phyloP scores from a whole-genome alignment of 352 stramenopile genomes.

The Globisporangium viniferum region DNA sequence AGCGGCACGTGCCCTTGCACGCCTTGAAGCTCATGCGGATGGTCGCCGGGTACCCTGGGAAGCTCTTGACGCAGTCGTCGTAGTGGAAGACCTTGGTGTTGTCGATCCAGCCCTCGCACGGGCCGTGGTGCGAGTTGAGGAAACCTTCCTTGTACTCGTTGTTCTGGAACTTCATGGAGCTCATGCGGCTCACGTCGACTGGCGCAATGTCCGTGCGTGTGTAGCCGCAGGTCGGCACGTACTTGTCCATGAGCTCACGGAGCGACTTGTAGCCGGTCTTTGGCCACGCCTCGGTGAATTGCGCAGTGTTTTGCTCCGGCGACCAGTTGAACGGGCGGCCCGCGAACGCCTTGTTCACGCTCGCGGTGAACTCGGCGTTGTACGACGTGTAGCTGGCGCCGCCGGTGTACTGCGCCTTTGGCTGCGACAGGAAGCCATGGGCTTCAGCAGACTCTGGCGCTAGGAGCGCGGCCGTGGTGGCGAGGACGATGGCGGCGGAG shows the following conservation, averaged over 20 bases:
- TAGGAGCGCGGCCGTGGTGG: not conserved
- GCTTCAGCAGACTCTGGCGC: not conserved
- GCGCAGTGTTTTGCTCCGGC: slow-evolving; percentile 16
- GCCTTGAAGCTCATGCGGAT: slow-evolving; percentile 47
- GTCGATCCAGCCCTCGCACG: slow-evolving; percentile 55
- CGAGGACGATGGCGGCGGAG: not conserved
- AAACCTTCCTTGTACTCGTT: slow-evolving; percentile 19
- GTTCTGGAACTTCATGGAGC: slow-evolving; percentile 12
- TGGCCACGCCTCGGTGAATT: slow-evolving; percentile 12
- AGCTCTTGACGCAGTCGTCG: slow-evolving; percentile 42
- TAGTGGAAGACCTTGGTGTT: slow-evolving; percentile 40
- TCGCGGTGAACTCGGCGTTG: slow-evolving; percentile 24
- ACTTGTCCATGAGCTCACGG: slow-evolving; percentile 25
- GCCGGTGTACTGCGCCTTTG: slow-evolving; percentile 14
- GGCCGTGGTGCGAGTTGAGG: slow-evolving; percentile 22
- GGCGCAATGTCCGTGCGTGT: slow-evolving; percentile 6
- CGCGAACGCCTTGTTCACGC: slow-evolving; percentile 13
- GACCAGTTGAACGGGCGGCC: slow-evolving; percentile 15
- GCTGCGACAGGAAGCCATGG: slow-evolving; percentile 9
- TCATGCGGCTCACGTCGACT: slow-evolving; percentile 19
- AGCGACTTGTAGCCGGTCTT: slow-evolving; percentile 12
- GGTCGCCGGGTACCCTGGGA: slow-evolving; percentile 33
- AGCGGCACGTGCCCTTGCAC: slow-evolving; percentile 43
- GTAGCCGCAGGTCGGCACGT: slow-evolving; percentile 14
- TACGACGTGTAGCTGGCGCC: slow-evolving; percentile 10